Conservation (phyloP, 2,329 filamentous ascomycete genomes). For the Phyllosticta ampelicida region DNA sequence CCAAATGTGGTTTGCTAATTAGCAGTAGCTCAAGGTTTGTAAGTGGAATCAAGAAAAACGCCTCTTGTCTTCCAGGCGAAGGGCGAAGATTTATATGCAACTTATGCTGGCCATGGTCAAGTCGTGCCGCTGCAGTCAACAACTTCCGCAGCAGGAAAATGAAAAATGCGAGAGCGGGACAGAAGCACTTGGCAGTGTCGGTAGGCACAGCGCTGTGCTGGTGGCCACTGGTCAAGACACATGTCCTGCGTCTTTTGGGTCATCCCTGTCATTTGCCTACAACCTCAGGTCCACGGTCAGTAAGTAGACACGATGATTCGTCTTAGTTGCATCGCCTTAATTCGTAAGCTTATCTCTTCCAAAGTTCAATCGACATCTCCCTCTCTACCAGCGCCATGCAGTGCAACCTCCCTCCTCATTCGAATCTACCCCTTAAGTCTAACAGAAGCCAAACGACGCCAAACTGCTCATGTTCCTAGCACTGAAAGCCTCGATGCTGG, state of each 20-base stretch:
- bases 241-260: not conserved
- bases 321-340: not conserved
- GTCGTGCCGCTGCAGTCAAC: not conserved
- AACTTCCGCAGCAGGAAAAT: not conserved
- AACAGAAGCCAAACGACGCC: constrained; percentile 7
- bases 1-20: not conserved
- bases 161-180: not conserved
- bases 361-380: not conserved
- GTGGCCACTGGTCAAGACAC: not conserved
- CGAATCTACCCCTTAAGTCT: not conserved
- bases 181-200: not conserved
- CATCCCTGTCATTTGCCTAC: not conserved
- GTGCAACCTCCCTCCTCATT: not conserved
- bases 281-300: not conserved
- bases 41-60: not conserved
- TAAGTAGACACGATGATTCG: not conserved
- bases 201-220: not conserved
- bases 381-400: not conserved
- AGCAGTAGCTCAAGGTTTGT: not conserved
- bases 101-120: not conserved
- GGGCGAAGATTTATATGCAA: not conserved
- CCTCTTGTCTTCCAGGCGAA: not conserved
- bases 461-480: not conserved
- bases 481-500: not conserved
- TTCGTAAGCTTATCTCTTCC: not conserved